Percentiles rank a stretch among this genome's conserved stretches.
These are phyloP conservation scores for Dryas octopetala DNA, from an alignment of 306 rosid genomes.

Conservation along the genomic window DNA sequence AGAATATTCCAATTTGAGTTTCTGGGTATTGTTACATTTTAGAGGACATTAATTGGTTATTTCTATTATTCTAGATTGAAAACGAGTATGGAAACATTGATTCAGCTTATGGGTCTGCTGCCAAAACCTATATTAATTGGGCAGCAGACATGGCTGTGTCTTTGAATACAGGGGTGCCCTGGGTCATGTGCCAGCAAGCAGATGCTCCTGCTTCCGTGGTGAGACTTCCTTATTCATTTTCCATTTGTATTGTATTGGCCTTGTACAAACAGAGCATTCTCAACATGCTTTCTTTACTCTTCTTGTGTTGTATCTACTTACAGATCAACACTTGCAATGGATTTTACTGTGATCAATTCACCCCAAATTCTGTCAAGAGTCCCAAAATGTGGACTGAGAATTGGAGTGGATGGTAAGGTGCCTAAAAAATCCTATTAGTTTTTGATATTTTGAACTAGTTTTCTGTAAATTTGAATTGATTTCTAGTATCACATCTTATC, in stretches of 20 bases:
- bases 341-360: slow-evolving; percentile 86
- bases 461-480: slow-evolving; percentile 1
- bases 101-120: slow-evolving; percentile 56
- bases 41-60: slow-evolving; percentile 5
- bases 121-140: slow-evolving; percentile 72
- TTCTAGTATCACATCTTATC: not conserved
- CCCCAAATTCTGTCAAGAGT: slow-evolving; percentile 66
- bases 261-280: not conserved
- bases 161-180: slow-evolving; percentile 91
- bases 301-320: slow-evolving; percentile 17
- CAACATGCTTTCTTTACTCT: not conserved
- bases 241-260: not conserved
- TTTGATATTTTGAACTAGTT: not conserved
- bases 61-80: slow-evolving; percentile 54
- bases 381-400: slow-evolving; percentile 97
- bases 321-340: slow-evolving; percentile 94
- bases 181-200: slow-evolving; percentile 95
- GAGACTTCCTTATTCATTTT: slow-evolving; percentile 32
- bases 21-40: not conserved
- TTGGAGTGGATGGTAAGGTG: slow-evolving; percentile 81
- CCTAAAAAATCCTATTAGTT: not conserved
- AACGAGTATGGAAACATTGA: slow-evolving; percentile 83
- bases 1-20: not conserved
- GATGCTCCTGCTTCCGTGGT: slow-evolving; percentile 95
- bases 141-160: slow-evolving; percentile 89